These are phyloP conservation scores for Coniferiporia sulphurascens DNA, from an alignment of 1,284 basidiomycete species.

Conservation along the genomic window DNA sequence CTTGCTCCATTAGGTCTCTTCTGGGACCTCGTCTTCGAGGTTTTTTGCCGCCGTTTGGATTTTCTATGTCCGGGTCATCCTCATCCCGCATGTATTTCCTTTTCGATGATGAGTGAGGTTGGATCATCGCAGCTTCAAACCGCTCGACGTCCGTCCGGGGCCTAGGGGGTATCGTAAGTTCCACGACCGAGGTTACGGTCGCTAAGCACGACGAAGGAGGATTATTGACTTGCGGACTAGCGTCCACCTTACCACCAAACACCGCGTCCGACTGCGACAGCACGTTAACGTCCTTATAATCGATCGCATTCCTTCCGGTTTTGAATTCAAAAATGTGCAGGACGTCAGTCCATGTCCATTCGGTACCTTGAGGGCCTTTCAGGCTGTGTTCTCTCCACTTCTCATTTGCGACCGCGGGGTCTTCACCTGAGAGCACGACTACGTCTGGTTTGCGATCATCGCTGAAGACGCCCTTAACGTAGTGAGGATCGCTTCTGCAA, in stretches of 20 bases:
- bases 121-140: too few relatives aligned
- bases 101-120: not conserved
- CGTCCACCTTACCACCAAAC: not conserved
- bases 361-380: not conserved
- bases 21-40: not conserved
- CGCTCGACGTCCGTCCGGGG: not conserved
- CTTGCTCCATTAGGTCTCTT: not conserved
- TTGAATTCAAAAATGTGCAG: not conserved
- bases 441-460: not conserved
- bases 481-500: not conserved
- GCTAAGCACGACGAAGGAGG: too few relatives aligned
- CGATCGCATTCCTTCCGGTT: not conserved
- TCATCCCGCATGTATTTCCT: not conserved
- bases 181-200: not conserved
- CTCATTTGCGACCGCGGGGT: not conserved
- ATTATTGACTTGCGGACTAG: not conserved
- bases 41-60: not conserved
- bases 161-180: not conserved
- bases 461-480: not conserved
- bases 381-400: not conserved
- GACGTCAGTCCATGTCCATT: not conserved
- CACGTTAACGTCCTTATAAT: not conserved
- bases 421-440: not conserved
- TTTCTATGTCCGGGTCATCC: not conserved
- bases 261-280: not conserved